phyloP scores from a whole-genome alignment of 2,329 filamentous ascomycete species.

The Stemphylium beticola region DNA sequence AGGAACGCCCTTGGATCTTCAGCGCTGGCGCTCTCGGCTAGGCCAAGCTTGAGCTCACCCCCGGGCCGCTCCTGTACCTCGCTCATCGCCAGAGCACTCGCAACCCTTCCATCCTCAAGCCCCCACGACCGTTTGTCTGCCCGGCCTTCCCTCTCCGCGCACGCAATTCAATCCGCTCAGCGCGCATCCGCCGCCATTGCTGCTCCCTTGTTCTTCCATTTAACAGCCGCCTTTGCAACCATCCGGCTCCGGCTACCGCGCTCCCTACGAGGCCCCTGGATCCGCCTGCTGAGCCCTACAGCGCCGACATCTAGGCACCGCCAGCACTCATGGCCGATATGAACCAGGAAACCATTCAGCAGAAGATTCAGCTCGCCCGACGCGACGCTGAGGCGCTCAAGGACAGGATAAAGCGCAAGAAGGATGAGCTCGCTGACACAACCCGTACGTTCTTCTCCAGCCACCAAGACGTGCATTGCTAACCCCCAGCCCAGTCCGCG shows the following conservation, averaged over 20 bases:
- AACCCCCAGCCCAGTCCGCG: conserved; percentile 70
- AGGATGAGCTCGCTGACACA: conserved; percentile 98
- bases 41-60: conserved; percentile 31
- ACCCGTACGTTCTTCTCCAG: conserved; percentile 73
- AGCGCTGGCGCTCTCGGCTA: conserved; percentile 39
- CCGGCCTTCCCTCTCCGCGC: conserved; percentile 18
- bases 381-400: conserved; percentile 98
- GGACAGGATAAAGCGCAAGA: conserved; percentile 99
- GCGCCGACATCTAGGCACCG: conserved; percentile 20
- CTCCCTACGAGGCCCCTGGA: conserved; percentile 46
- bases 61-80: conserved; percentile 41
- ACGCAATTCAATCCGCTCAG: conserved; percentile 39
- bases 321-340: conserved; percentile 53
- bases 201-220: conserved; percentile 11
- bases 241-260: conserved; percentile 33
- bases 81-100: conserved; percentile 33
- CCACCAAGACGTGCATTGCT: conserved; percentile 21
- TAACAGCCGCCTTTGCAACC: conserved; percentile 21
- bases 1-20: conserved; percentile 25
- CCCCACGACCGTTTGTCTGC: conserved; percentile 18
- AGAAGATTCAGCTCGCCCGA: conserved; percentile 88
- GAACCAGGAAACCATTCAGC: conserved; percentile 59
- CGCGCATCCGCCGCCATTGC: conserved; percentile 37
- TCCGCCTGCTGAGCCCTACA: conserved; percentile 34
- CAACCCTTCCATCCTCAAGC: conserved; percentile 23